Evolutionary conservation across 352 stramenopile genomes (phyloP).

Genomic region (Thalassiosira hispida): DNA sequence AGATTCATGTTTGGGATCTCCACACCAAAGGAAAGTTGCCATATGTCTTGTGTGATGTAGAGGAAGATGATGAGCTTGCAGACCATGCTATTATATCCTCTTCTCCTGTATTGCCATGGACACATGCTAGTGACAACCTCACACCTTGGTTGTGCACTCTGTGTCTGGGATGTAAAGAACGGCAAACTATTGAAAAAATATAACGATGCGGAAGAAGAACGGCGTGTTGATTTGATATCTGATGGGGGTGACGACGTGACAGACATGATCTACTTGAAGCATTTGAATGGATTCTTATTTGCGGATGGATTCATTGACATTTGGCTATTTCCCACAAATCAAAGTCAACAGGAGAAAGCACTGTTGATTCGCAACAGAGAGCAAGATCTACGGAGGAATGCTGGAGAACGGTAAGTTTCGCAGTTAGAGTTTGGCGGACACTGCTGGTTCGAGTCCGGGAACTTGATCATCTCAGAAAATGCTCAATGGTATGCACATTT

Average conservation of each 20-base stretch:
- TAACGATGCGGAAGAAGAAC: slow-evolving; percentile 3
- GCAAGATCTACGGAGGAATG: too few relatives aligned
- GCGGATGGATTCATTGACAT: background rate
- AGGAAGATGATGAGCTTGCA: slow-evolving; percentile 15
- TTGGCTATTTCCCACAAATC: too few relatives aligned
- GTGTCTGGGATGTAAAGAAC: slow-evolving; percentile 6
- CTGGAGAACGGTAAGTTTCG: too few relatives aligned
- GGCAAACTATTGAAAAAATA: slow-evolving; percentile 2
- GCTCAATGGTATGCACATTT: too few relatives aligned
- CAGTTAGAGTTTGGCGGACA: too few relatives aligned
- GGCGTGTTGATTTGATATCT: slow-evolving; percentile 1
- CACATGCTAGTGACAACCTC: slow-evolving; percentile 7
- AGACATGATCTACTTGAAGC: slow-evolving; percentile 2
- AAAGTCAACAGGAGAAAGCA: too few relatives aligned
- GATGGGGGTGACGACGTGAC: background rate
- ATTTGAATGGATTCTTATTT: slow-evolving; percentile 8
- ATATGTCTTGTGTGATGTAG: slow-evolving; percentile 7
- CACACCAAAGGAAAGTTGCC: background rate
- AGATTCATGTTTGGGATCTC: slow-evolving; percentile 9
- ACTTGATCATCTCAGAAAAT: too few relatives aligned
- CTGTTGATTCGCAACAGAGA: too few relatives aligned
- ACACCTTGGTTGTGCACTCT: background rate
- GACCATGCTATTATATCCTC: background rate
- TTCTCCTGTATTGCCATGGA: background rate
- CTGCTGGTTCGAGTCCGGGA: too few relatives aligned